These are phyloP conservation scores for Herpetomonas samuelpessoai DNA, from an alignment of 208 protist genomes.

Conservation along the genomic window DNA sequence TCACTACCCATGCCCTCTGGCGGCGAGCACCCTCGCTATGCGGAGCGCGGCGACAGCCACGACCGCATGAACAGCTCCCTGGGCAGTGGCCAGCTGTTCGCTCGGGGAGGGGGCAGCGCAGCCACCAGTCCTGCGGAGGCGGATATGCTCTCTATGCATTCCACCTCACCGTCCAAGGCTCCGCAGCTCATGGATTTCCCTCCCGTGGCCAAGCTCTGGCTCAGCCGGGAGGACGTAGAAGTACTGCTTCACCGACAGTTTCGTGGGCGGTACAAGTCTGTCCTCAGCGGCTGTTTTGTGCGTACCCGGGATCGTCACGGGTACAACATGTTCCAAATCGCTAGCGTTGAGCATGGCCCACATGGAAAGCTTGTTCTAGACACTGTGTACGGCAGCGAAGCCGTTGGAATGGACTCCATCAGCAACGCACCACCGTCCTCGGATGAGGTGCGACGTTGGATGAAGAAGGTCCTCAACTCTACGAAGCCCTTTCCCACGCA, in stretches of 20 bases:
- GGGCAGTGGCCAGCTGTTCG: neutral
- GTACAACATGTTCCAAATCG: constrained; percentile 47
- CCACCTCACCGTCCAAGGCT: constrained; percentile 2
- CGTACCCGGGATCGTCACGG: constrained; percentile 30
- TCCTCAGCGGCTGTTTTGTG: constrained; percentile 49
- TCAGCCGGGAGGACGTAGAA: constrained; percentile 27
- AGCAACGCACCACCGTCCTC: constrained; percentile 45
- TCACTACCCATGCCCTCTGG: neutral
- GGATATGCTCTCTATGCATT: neutral
- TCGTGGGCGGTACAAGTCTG: constrained; percentile 24
- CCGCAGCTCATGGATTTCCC: constrained; percentile 5
- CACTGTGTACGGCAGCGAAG: constrained; percentile 38
- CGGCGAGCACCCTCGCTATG: neutral
- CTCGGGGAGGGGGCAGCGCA: neutral
- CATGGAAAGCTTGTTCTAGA: constrained; percentile 29
- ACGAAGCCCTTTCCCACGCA: constrained; percentile 28
- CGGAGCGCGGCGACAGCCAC: neutral
- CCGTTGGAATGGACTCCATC: constrained; percentile 30
- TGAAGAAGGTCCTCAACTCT: constrained; percentile 40
- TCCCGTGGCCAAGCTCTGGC: constrained; percentile 36
- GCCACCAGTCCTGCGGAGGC: neutral
- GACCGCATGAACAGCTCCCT: neutral
- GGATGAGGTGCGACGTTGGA: constrained; percentile 37
- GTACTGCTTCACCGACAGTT: constrained; percentile 27
- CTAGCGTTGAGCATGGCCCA: constrained; percentile 9